These are phyloP conservation scores for Flaveria bidentis DNA, from an alignment of 129 eudicot genomes.

Conservation along the genomic window DNA sequence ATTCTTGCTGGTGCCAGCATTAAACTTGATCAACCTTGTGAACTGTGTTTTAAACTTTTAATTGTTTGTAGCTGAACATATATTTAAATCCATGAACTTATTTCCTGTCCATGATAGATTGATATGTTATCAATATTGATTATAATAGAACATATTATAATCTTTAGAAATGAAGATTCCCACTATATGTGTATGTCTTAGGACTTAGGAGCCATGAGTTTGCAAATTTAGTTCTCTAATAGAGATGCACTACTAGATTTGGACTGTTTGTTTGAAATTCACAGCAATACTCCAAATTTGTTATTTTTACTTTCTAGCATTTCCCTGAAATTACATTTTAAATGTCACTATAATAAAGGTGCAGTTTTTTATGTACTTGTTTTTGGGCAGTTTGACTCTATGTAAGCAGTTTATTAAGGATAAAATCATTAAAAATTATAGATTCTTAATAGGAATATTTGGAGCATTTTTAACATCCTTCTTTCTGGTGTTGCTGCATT, in stretches of 20 bases:
- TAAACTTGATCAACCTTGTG: slow-evolving; percentile 12
- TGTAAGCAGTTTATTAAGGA: not conserved
- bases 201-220: slow-evolving; percentile 19
- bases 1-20: not conserved
- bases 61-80: not conserved
- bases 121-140: slow-evolving; percentile 2
- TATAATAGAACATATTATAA: slow-evolving; percentile 2
- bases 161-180: not conserved
- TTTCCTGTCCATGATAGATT: slow-evolving; percentile 3
- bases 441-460: not conserved
- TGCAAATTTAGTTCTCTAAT: slow-evolving; percentile 13
- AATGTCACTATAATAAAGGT: not conserved
- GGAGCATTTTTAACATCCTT: not conserved
- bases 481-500: not conserved
- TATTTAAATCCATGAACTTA: not conserved
- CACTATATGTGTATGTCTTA: not conserved
- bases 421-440: not conserved
- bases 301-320: slow-evolving; percentile 4
- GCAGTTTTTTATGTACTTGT: not conserved
- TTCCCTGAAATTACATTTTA: not conserved
- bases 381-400: slow-evolving; percentile 4
- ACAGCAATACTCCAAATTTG: not conserved
- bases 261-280: slow-evolving; percentile 13
- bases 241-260: not conserved
- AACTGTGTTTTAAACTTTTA: not conserved